Conservation (phyloP, 177 flowering plant species). For the Vitis hybrid region DNA sequence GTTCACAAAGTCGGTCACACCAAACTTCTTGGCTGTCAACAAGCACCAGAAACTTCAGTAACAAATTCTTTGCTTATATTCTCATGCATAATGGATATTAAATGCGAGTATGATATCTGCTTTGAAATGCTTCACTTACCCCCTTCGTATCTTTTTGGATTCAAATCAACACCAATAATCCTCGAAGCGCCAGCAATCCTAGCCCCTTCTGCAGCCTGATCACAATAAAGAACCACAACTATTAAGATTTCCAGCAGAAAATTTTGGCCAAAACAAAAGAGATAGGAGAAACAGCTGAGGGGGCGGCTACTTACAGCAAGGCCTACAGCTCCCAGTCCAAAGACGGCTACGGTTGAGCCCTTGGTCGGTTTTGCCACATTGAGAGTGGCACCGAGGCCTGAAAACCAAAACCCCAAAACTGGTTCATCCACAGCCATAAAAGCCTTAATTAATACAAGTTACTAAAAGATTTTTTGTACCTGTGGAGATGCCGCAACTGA, state of each 20-base stretch:
- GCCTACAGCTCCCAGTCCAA: slow-evolving; percentile 52
- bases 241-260: too few relatives aligned
- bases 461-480: slow-evolving; percentile 1
- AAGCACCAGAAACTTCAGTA: too few relatives aligned
- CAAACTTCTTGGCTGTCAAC: too few relatives aligned
- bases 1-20: too few relatives aligned
- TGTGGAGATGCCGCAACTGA: slow-evolving; percentile 26
- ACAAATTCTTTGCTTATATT: too few relatives aligned
- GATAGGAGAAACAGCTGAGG: too few relatives aligned
- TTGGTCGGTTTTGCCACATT: slow-evolving; percentile 46
- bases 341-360: slow-evolving; percentile 39
- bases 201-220: slow-evolving; percentile 31
- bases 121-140: slow-evolving; percentile 8
- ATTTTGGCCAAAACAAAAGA: too few relatives aligned
- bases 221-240: neutral
- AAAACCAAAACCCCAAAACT: neutral
- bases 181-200: slow-evolving; percentile 27
- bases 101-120: too few relatives aligned
- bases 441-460: too few relatives aligned
- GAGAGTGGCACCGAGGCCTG: slow-evolving; percentile 48
- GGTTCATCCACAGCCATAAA: neutral
- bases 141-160: slow-evolving; percentile 10
- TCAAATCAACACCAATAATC: slow-evolving; percentile 28
- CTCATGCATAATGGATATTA: too few relatives aligned
- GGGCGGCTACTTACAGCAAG: slow-evolving; percentile 36